These are phyloP conservation scores for Mortierella alpina DNA, from an alignment of 192 early-diverging fungal species.

Conservation along the genomic window DNA sequence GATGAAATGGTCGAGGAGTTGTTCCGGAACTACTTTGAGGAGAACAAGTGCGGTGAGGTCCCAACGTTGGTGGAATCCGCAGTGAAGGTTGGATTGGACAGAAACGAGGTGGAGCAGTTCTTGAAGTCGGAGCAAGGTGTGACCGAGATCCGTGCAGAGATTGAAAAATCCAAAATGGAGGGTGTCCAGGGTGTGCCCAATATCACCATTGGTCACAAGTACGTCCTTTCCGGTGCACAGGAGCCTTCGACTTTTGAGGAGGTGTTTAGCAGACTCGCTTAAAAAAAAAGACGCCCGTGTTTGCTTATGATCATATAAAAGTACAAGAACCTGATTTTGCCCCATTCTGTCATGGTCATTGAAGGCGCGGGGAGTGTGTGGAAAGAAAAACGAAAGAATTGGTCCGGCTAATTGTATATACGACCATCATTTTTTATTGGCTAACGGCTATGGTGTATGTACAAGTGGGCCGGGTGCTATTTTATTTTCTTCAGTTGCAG, in stretches of 20 bases:
- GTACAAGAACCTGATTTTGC: too few species aligned
- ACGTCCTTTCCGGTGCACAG: constrained; percentile 76
- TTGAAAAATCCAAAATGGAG: constrained; percentile 53
- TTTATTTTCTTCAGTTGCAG: too few species aligned
- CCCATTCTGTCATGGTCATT: too few species aligned
- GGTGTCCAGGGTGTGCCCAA: constrained; percentile 79
- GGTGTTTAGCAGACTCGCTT: constrained; percentile 63
- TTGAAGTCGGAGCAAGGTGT: constrained; percentile 67
- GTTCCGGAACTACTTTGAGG: constrained; percentile 79
- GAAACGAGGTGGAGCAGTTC: constrained; percentile 56
- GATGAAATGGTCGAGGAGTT: constrained; percentile 69
- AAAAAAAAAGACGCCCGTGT: neutral
- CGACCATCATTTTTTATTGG: too few species aligned
- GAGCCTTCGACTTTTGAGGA: constrained; percentile 69
- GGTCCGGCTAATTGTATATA: too few species aligned
- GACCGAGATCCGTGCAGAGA: constrained; percentile 58
- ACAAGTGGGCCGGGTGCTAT: too few species aligned
- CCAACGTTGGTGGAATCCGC: constrained; percentile 68
- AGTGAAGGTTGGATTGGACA: constrained; percentile 69
- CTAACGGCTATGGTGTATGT: too few species aligned
- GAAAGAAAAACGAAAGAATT: too few species aligned
- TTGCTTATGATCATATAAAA: too few species aligned
- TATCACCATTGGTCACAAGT: constrained; percentile 71
- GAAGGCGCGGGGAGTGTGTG: too few species aligned
- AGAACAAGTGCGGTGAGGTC: constrained; percentile 72